A percentile compares a stretch with the other conserved stretches of the same genome.
These are phyloP conservation scores for Miscanthus lutarioriparius DNA, from an alignment of 176 grass and related monocot genomes.

Conservation along the genomic window DNA sequence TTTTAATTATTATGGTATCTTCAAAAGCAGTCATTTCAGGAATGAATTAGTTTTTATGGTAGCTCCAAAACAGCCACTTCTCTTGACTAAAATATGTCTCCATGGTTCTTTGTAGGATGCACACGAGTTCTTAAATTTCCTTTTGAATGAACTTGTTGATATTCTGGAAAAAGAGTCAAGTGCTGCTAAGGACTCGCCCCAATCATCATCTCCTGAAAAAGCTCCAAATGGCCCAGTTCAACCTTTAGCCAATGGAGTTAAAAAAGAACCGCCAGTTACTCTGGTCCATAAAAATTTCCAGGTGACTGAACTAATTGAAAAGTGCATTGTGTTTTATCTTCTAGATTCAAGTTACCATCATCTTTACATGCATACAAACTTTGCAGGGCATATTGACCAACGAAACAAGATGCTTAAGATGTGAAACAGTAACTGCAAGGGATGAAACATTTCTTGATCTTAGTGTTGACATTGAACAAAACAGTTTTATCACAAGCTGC, in stretches of 20 bases:
- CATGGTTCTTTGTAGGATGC: constrained; percentile 71
- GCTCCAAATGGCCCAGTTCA: constrained; percentile 58
- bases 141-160: constrained; percentile 94
- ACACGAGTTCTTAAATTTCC: constrained; percentile 94
- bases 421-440: constrained; percentile 89
- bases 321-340: constrained; percentile 4
- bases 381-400: constrained; percentile 89
- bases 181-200: constrained; percentile 52
- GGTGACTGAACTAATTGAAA: constrained; percentile 48
- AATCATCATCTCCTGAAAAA: constrained; percentile 61
- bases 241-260: constrained; percentile 67
- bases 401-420: constrained; percentile 85
- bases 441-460: constrained; percentile 93
- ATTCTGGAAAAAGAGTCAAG: constrained; percentile 86
- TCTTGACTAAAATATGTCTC: constrained; percentile 32
- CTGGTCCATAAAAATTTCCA: constrained; percentile 93
- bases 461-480: constrained; percentile 96
- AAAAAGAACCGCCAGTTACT: constrained; percentile 74
- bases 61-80: neutral
- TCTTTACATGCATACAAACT: constrained; percentile 32
- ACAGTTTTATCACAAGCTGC: constrained; percentile 95
- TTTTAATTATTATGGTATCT: constrained; percentile 2
- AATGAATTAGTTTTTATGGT: neutral
- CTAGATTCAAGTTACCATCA: neutral
- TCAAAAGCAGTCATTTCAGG: neutral